Percentiles rank a stretch among this genome's conserved stretches.
phyloP scores from a whole-genome alignment of 176 grass and related monocot species.

The Oryza meridionalis region DNA sequence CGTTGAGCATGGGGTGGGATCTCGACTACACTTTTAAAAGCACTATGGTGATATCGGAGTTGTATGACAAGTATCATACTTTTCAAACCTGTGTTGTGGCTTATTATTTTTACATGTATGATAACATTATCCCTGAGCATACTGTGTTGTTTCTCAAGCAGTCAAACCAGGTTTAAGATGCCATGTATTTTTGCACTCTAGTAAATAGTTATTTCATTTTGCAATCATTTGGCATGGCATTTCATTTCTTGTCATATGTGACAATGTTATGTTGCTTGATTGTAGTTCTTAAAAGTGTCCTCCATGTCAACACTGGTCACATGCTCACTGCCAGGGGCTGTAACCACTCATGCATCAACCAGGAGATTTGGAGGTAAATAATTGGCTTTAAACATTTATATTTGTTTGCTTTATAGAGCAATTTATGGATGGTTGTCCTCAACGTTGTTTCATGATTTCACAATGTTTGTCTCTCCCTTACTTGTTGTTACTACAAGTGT shows the following conservation, averaged over 20 bases:
- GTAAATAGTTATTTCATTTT: neutral
- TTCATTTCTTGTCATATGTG: constrained; percentile 14
- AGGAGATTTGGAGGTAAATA: constrained; percentile 36
- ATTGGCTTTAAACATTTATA: neutral
- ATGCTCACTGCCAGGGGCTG: constrained; percentile 21
- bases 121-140: neutral
- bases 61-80: neutral
- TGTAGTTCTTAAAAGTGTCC: constrained; percentile 12
- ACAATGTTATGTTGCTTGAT: neutral
- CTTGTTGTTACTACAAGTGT: neutral
- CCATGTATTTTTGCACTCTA: neutral
- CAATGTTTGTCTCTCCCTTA: neutral
- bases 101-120: neutral
- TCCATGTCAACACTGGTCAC: constrained; percentile 26
- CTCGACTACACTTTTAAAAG: neutral
- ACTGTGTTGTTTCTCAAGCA: neutral
- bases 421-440: neutral
- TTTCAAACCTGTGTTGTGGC: neutral
- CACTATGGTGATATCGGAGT: neutral
- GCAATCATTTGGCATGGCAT: neutral
- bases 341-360: neutral
- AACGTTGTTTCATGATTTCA: no score
- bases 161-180: neutral
- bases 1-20: neutral
- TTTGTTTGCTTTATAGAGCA: neutral